Conservation (phyloP, 2,329 filamentous ascomycete species). For the Neurospora sp. region DNA sequence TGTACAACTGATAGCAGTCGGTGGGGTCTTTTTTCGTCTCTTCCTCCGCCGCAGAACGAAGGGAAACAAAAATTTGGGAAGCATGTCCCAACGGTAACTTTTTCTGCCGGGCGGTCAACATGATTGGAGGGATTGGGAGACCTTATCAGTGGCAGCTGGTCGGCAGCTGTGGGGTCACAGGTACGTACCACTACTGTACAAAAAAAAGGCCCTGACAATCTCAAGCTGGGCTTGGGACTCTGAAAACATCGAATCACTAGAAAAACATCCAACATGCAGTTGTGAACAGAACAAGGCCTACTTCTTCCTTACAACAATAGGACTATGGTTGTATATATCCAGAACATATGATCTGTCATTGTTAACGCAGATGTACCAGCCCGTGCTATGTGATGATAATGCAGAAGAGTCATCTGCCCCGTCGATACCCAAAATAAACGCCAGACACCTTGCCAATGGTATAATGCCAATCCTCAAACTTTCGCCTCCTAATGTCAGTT, state of each 20-base stretch:
- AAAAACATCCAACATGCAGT: not conserved
- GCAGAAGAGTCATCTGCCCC: not conserved
- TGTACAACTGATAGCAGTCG: not conserved
- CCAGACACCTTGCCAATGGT: slow-evolving; percentile 17
- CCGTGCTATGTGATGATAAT: not conserved
- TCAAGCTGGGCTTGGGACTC: not conserved
- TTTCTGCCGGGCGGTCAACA: slow-evolving; percentile 20
- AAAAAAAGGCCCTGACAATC: not conserved
- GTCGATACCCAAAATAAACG: slow-evolving; percentile 1
- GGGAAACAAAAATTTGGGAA: slow-evolving; percentile 12
- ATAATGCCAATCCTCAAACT: slow-evolving; percentile 12
- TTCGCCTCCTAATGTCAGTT: not conserved
- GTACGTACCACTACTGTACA: not conserved
- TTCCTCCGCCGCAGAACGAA: not conserved
- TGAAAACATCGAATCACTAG: not conserved
- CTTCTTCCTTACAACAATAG: not conserved
- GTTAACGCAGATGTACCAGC: not conserved
- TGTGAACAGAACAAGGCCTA: not conserved
- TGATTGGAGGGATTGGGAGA: not conserved
- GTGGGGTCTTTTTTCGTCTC: not conserved
- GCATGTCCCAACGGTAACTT: slow-evolving; percentile 10
- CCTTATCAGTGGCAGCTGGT: slow-evolving; percentile 1
- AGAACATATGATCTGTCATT: not conserved
- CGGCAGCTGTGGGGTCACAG: not conserved
- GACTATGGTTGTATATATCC: not conserved